Evolutionary conservation across 1,139 yeast genomes (phyloP).

Genomic region (Suhomyces panamericanus): DNA sequence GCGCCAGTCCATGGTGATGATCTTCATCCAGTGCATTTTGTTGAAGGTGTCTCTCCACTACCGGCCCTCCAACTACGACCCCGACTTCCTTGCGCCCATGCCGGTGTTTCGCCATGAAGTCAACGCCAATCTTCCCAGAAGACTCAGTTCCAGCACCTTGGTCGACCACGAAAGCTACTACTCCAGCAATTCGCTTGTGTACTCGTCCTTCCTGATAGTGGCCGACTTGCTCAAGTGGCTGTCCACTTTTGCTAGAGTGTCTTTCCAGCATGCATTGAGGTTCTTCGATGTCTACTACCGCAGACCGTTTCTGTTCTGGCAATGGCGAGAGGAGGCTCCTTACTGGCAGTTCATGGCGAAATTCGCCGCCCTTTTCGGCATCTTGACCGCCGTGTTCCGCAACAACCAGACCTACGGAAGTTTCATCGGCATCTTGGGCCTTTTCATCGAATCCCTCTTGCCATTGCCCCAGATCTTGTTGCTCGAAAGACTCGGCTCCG

Average conservation of each 20-base stretch:
- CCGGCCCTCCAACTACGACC: constrained; percentile 47
- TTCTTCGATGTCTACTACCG: constrained; percentile 69
- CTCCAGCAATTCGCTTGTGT: constrained; percentile 8
- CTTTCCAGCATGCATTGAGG: constrained; percentile 40
- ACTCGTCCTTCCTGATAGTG: constrained; percentile 18
- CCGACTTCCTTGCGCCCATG: constrained; percentile 40
- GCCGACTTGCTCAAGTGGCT: constrained; percentile 25
- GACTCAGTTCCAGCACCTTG: constrained; percentile 12
- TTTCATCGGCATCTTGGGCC: constrained; percentile 69
- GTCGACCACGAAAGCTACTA: constrained; percentile 17
- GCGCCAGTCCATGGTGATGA: constrained; percentile 77
- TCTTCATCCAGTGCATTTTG: constrained; percentile 66
- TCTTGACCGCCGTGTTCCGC: constrained; percentile 49
- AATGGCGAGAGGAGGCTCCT: constrained; percentile 63
- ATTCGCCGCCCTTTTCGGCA: constrained; percentile 44
- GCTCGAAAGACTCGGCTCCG: constrained; percentile 64
- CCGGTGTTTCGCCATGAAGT: constrained; percentile 34
- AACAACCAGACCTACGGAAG: constrained; percentile 47
- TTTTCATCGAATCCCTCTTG: constrained; percentile 75
- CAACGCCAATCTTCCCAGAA: constrained; percentile 23
- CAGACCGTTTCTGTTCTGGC: constrained; percentile 77
- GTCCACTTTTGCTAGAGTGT: constrained; percentile 15
- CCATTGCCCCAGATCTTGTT: constrained; percentile 87
- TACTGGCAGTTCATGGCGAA: constrained; percentile 67
- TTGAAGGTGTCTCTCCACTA: constrained; percentile 63